Conservation (phyloP, 495 filamentous ascomycete species). For the Hyaloscypha finlandica region DNA sequence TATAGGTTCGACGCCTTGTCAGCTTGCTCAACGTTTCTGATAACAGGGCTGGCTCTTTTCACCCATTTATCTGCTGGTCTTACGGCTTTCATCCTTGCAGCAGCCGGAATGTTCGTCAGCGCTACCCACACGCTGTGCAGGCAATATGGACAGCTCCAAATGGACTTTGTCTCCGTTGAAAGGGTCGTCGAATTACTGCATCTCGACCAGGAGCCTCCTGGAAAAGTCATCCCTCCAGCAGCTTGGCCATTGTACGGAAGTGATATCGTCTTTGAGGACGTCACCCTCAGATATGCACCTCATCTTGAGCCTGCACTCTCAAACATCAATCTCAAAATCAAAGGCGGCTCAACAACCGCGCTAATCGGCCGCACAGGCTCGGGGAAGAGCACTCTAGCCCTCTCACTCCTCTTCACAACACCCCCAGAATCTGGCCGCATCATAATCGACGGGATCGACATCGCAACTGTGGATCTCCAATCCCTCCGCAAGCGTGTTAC, state of each 20-base stretch:
- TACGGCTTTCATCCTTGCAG: slow-evolving; percentile 73
- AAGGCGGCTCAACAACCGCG: slow-evolving; percentile 63
- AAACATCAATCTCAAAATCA: slow-evolving; percentile 66
- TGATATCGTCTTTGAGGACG: slow-evolving; percentile 73
- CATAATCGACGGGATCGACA: slow-evolving; percentile 59
- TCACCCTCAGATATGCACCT: slow-evolving; percentile 76
- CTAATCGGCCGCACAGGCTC: slow-evolving; percentile 50
- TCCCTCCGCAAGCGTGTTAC: slow-evolving; percentile 49
- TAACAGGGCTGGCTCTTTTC: slow-evolving; percentile 71
- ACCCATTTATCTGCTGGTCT: slow-evolving; percentile 69
- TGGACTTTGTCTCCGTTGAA: slow-evolving; percentile 89
- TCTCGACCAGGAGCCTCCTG: slow-evolving; percentile 70
- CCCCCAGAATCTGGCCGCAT: slow-evolving; percentile 57
- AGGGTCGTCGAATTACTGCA: slow-evolving; percentile 75
- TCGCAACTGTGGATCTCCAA: slow-evolving; percentile 60
- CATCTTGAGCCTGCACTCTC: slow-evolving; percentile 68
- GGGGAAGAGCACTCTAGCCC: slow-evolving; percentile 67
- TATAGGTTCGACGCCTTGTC: slow-evolving; percentile 76
- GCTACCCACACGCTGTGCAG: slow-evolving; percentile 73
- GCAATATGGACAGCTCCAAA: slow-evolving; percentile 78
- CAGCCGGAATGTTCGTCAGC: slow-evolving; percentile 62
- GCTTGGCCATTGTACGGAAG: slow-evolving; percentile 71
- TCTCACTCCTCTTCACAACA: slow-evolving; percentile 60
- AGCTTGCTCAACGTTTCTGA: slow-evolving; percentile 65
- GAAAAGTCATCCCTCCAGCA: slow-evolving; percentile 65